Evolutionary conservation across 1,284 basidiomycete genomes (phyloP).

Genomic region (Moesziomyces aphidis): DNA sequence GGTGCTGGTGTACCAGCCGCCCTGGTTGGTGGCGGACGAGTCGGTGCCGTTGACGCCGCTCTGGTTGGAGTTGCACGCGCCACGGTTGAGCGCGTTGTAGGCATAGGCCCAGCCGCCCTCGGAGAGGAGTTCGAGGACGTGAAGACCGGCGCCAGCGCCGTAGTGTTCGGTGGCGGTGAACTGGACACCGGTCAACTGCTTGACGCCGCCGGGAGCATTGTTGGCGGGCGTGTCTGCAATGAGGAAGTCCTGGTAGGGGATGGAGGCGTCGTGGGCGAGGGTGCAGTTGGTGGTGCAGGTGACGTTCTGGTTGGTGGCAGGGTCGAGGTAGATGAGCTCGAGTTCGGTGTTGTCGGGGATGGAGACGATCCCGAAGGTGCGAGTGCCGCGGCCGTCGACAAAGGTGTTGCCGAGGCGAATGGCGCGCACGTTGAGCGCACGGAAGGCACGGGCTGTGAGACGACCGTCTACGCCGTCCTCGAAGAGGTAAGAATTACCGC

Average conservation of each 20-base stretch:
- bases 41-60: slow-evolving; percentile 53
- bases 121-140: slow-evolving; percentile 88
- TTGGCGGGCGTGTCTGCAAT: slow-evolving; percentile 71
- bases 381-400: slow-evolving; percentile 81
- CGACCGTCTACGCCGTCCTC: slow-evolving; percentile 79
- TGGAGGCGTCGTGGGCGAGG: slow-evolving; percentile 70
- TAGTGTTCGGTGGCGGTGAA: slow-evolving; percentile 82
- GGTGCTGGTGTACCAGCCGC: slow-evolving; percentile 57
- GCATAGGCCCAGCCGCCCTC: slow-evolving; percentile 73
- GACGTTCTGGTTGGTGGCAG: slow-evolving; percentile 78
- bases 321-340: slow-evolving; percentile 81
- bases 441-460: slow-evolving; percentile 78
- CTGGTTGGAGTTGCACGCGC: slow-evolving; percentile 47
- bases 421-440: slow-evolving; percentile 79
- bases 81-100: slow-evolving; percentile 61
- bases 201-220: slow-evolving; percentile 68
- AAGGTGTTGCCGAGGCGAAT: slow-evolving; percentile 92
- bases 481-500: slow-evolving; percentile 83
- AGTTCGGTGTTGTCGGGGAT: slow-evolving; percentile 88
- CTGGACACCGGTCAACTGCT: slow-evolving; percentile 76
- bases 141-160: slow-evolving; percentile 83
- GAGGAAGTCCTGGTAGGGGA: slow-evolving; percentile 89
- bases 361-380: slow-evolving; percentile 79
- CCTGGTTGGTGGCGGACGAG: slow-evolving; percentile 51
- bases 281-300: slow-evolving; percentile 68